Evolutionary conservation across 2,329 filamentous ascomycete species (phyloP).

Genomic region (Xylariales sp.): DNA sequence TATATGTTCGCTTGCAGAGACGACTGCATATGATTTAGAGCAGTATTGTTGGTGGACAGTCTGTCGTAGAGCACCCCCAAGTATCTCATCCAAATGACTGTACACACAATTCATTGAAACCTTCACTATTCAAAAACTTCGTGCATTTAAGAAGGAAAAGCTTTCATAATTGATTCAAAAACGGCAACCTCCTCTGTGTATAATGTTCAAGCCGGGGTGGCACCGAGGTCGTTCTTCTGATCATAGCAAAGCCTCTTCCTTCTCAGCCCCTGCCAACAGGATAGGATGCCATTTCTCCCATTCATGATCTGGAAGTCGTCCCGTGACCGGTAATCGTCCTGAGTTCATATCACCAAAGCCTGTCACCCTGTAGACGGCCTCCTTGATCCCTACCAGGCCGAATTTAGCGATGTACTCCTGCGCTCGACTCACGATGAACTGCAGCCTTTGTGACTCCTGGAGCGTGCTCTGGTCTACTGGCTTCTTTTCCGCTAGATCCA

Average conservation of each 20-base stretch:
- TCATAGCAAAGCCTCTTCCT: background rate
- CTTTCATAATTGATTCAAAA: too few relatives aligned
- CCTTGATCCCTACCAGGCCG: conserved; percentile 61
- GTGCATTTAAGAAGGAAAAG: too few relatives aligned
- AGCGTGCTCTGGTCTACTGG: conserved; percentile 36
- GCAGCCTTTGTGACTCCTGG: conserved; percentile 51
- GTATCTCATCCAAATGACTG: too few relatives aligned
- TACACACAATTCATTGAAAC: too few relatives aligned
- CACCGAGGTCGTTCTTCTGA: too few relatives aligned
- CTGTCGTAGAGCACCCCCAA: too few relatives aligned
- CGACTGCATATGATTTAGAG: too few relatives aligned
- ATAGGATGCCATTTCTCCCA: conserved; percentile 34
- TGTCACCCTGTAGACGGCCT: conserved; percentile 52
- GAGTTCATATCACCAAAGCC: conserved; percentile 55
- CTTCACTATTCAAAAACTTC: too few relatives aligned
- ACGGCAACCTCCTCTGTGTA: too few relatives aligned
- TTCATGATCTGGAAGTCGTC: conserved; percentile 49
- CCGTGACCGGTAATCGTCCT: conserved; percentile 53
- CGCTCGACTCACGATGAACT: conserved; percentile 56
- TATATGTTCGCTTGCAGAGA: too few relatives aligned
- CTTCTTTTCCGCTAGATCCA: conserved; percentile 37
- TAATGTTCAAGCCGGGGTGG: too few relatives aligned
- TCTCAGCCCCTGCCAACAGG: conserved; percentile 27
- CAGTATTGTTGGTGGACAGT: too few relatives aligned
- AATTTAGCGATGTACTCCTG: conserved; percentile 59